A percentile compares a stretch with the other conserved stretches of the same genome.
Conservation (phyloP, 805 yeast genomes). For the Cephaloascus albidus region DNA sequence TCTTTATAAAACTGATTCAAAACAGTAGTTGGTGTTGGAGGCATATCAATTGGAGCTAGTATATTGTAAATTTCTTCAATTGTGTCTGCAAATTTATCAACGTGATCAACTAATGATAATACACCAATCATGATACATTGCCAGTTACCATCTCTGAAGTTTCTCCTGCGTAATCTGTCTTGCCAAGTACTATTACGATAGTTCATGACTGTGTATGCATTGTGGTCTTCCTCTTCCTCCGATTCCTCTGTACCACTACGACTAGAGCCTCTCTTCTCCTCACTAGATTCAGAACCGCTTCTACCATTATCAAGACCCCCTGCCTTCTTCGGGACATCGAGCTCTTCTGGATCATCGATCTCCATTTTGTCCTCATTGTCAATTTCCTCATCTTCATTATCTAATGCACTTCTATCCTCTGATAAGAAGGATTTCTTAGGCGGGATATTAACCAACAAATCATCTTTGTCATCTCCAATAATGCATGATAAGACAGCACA, state of each 20-base stretch:
- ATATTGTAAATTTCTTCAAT: conserved; percentile 40
- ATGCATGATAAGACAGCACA: conserved; percentile 53
- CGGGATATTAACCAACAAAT: conserved; percentile 22
- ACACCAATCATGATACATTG: conserved; percentile 69
- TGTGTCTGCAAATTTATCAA: conserved; percentile 41
- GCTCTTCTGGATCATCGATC: conserved; percentile 1
- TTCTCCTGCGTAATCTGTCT: conserved; percentile 63
- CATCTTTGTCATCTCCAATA: conserved; percentile 34
- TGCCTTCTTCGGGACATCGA: conserved; percentile 10
- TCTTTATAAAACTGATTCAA: conserved; percentile 44
- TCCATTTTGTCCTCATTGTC: conserved; percentile 1
- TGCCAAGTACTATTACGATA: conserved; percentile 65
- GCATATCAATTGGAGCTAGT: conserved; percentile 47
- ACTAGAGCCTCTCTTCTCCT: conserved; percentile 5
- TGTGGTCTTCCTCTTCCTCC: conserved; percentile 21
- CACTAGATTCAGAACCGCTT: conserved; percentile 10
- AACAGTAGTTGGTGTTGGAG: conserved; percentile 41
- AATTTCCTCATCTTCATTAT: background rate
- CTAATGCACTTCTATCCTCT: conserved; percentile 7
- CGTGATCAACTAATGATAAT: conserved; percentile 48
- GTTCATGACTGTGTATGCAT: conserved; percentile 40
- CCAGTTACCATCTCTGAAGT: conserved; percentile 83
- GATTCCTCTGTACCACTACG: conserved; percentile 10
- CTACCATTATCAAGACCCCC: conserved; percentile 12
- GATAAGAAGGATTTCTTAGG: conserved; percentile 8